Percentiles rank a stretch among this genome's conserved stretches.
Conservation (phyloP, 352 stramenopile genomes). For the Blastocystis hominis region DNA sequence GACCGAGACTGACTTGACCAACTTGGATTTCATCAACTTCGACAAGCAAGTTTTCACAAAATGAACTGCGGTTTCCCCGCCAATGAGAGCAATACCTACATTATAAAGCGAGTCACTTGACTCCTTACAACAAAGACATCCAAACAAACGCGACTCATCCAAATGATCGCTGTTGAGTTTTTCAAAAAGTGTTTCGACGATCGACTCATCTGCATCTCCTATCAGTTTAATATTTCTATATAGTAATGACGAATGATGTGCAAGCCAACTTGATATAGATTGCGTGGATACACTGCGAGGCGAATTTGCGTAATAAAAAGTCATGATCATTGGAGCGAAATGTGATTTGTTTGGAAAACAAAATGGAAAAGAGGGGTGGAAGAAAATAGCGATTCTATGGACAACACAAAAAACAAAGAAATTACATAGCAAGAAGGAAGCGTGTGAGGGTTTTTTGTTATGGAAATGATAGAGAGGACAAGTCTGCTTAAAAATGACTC, state of each 20-base stretch:
- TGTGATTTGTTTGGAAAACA: not conserved
- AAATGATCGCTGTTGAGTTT: not conserved
- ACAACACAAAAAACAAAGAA: not conserved
- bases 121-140: not conserved
- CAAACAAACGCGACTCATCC: not conserved
- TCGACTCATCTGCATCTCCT: not conserved
- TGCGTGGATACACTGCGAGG: not conserved
- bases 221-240: not conserved
- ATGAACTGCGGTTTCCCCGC: not conserved
- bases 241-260: no score
- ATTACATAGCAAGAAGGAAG: not conserved
- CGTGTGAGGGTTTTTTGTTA: not conserved
- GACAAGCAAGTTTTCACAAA: not conserved
- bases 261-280: not conserved
- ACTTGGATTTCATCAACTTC: no score
- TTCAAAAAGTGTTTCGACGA: not conserved
- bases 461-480: not conserved
- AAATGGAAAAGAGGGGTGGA: not conserved
- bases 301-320: not conserved
- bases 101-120: not conserved
- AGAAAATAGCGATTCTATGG: not conserved
- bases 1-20: no score
- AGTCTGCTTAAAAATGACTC: not conserved
- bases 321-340: not conserved
- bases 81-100: not conserved